Base-by-base conservation (phyloP, 2,329 filamentous ascomycete genomes). In the Pyrenochaeta sp. region DNA sequence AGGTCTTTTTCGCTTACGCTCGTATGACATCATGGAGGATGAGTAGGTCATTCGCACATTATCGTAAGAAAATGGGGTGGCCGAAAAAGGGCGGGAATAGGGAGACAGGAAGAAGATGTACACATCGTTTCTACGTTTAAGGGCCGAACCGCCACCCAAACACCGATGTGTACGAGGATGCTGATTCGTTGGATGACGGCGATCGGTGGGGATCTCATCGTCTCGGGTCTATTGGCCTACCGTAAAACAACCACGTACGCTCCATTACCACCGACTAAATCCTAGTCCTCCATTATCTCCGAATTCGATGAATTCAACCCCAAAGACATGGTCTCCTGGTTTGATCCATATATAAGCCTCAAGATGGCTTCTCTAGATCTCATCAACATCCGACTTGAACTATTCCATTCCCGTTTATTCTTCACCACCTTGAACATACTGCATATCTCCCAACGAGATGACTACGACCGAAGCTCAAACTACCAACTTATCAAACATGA, bases 1-100 rank as follows among this genome's bases (percentile, higher is more conserved):
- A 45, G 79, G 79, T 50, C 82, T 71, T 70, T 80, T 77, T 13
- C 81, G 77, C 53, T 76, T 58, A 19, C 57, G 56, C 53, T 25
- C 15, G 1, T 76, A 49, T 69, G 74, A 62, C 65, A 71, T 25
- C 60, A 65, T 67, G 9, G 9, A 2, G 9, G 12, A 36, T 13
- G 7, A 36, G 12, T 36, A 36, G 32, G 5, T 12, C 32, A 4
- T 10, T 36, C 32, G 32, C 5, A 8, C 9, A 36, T 12, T 8
- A 13, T 36, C 12, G 32, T 13, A 15, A 36, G 32, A 36, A 36
- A 13, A 10, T 13, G 12, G 32, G 12, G 32, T 36, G 12, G 12
- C 32, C 32, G 32, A 36, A 10, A 36, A 36, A 36, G 32, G 12
- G 32, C 32, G 32, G 32, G 2, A 8, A 12, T 36, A 36, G 32